These are phyloP conservation scores for Xeromyces bisporus DNA, from an alignment of 495 filamentous ascomycete species.

Conservation along the genomic window DNA sequence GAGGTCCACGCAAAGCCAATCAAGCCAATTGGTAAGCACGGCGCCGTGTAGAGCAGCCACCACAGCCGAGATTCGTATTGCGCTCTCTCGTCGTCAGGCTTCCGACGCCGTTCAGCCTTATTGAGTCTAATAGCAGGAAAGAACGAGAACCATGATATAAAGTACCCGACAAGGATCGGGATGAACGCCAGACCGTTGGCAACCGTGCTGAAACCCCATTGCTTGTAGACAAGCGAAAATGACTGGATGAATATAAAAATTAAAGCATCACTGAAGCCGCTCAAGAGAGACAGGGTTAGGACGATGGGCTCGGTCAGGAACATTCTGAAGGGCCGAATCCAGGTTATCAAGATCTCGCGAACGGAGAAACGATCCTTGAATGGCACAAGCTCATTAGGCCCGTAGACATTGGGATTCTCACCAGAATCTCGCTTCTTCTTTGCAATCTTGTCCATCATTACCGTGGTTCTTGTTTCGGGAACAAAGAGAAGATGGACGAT, in stretches of 20 bases:
- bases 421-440: slow-evolving; percentile 35
- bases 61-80: slow-evolving; percentile 46
- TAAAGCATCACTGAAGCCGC: slow-evolving; percentile 44
- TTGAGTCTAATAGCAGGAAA: slow-evolving; percentile 38
- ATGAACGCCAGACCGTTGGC: slow-evolving; percentile 38
- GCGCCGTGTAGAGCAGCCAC: slow-evolving; percentile 40
- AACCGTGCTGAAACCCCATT: slow-evolving; percentile 38
- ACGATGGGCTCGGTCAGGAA: slow-evolving; percentile 46
- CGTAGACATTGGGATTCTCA: slow-evolving; percentile 39
- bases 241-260: slow-evolving; percentile 55
- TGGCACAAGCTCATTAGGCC: slow-evolving; percentile 43
- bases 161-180: slow-evolving; percentile 42
- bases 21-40: slow-evolving; percentile 41
- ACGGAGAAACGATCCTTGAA: slow-evolving; percentile 41
- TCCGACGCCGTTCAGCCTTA: slow-evolving; percentile 23
- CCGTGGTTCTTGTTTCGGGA: slow-evolving; percentile 39
- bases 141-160: slow-evolving; percentile 38
- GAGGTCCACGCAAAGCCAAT: slow-evolving; percentile 49
- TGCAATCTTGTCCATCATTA: slow-evolving; percentile 43
- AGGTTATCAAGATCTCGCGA: slow-evolving; percentile 37
- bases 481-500: slow-evolving; percentile 34
- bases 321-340: slow-evolving; percentile 45
- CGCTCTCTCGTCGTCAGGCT: slow-evolving; percentile 34
- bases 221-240: slow-evolving; percentile 39
- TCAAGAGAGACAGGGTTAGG: slow-evolving; percentile 38